These are phyloP conservation scores for Wickerhamomyces chaumierensis DNA, from an alignment of 805 yeast species.

Conservation along the genomic window DNA sequence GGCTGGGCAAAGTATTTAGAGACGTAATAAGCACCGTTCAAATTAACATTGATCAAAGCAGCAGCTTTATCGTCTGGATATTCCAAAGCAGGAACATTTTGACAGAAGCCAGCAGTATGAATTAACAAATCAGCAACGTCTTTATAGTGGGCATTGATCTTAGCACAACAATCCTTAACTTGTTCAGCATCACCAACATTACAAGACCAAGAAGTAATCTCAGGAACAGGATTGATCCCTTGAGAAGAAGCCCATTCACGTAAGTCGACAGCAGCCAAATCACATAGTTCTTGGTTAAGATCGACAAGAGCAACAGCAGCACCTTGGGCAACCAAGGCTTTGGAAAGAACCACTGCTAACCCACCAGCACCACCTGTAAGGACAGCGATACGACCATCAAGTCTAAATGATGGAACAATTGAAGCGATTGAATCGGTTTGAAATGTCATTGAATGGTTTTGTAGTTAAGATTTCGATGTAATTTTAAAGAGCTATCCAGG, in stretches of 20 bases:
- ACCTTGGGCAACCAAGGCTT: conserved; percentile 65
- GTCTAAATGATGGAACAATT: conserved; percentile 47
- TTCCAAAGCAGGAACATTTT: conserved; percentile 67
- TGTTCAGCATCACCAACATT: conserved; percentile 55
- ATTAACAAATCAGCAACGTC: conserved; percentile 53
- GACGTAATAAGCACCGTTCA: conserved; percentile 64
- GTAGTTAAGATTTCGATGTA: too few species aligned
- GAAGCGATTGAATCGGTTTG: conserved; percentile 12
- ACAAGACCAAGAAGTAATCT: conserved; percentile 56
- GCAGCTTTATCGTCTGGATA: conserved; percentile 66
- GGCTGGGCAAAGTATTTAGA: conserved; percentile 67
- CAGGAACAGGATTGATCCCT: conserved; percentile 20
- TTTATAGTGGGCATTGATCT: conserved; percentile 47
- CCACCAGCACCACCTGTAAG: conserved; percentile 83
- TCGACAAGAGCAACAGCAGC: conserved; percentile 68
- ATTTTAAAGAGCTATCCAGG: too few species aligned
- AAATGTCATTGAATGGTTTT: conserved; percentile 12
- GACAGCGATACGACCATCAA: conserved; percentile 61
- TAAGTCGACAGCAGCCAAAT: conserved; percentile 39
- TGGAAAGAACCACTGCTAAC: conserved; percentile 49
- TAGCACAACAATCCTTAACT: conserved; percentile 44
- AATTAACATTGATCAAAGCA: conserved; percentile 56
- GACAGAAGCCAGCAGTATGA: conserved; percentile 81
- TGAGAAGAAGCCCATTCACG: conserved; percentile 34
- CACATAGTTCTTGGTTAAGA: conserved; percentile 49